Evolutionary conservation across 2,329 filamentous ascomycete genomes (phyloP).

Genomic region (Ascochyta clinopodiicola): DNA sequence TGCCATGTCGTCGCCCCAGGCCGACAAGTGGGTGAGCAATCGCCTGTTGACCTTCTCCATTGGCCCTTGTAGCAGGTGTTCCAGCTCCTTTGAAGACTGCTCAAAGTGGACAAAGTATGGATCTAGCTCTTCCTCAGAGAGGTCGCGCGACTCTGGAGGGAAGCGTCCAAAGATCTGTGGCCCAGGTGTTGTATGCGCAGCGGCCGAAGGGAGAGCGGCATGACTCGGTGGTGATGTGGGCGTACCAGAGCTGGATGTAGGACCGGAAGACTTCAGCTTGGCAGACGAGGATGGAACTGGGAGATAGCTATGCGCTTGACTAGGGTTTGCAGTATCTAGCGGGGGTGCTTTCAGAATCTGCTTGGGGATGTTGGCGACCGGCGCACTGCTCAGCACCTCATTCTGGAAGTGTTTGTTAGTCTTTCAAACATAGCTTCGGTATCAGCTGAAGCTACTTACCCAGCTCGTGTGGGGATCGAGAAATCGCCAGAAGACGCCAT

Average conservation of each 20-base stretch:
- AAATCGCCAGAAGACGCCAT: constrained; percentile 98
- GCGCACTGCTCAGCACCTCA: constrained; percentile 93
- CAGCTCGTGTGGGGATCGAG: constrained; percentile 98
- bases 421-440: neutral
- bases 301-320: constrained; percentile 82
- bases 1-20: constrained; percentile 83
- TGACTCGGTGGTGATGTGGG: constrained; percentile 61
- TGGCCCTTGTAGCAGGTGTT: constrained; percentile 84
- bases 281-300: constrained; percentile 85
- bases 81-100: constrained; percentile 87
- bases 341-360: constrained; percentile 95
- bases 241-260: constrained; percentile 57
- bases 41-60: constrained; percentile 97
- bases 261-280: constrained; percentile 71
- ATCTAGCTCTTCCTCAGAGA: constrained; percentile 90
- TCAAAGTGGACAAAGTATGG: constrained; percentile 97
- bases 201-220: constrained; percentile 58
- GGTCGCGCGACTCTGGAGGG: constrained; percentile 74
- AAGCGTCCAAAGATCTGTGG: constrained; percentile 78
- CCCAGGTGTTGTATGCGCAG: constrained; percentile 64
- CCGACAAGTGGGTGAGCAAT: constrained; percentile 82
- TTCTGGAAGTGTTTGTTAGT: constrained; percentile 63
- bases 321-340: constrained; percentile 90
- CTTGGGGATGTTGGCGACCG: constrained; percentile 89
- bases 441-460: constrained; percentile 62